Evolutionary conservation across 805 yeast species (phyloP).

Genomic region (Monosporozyma solicola): DNA sequence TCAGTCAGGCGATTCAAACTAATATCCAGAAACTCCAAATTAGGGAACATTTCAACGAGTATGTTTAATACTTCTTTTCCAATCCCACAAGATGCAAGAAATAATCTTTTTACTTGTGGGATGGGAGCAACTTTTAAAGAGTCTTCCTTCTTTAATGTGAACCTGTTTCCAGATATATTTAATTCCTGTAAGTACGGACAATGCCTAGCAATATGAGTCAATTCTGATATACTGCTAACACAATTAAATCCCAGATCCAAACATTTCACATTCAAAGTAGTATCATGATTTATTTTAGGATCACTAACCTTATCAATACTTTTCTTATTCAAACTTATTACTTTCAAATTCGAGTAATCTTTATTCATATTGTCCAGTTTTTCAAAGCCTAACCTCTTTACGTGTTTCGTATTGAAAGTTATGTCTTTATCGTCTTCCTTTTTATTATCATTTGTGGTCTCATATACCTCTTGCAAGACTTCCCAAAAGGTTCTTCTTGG

Average conservation of each 20-base stretch:
- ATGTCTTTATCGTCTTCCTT: conserved; percentile 24
- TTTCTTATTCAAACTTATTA: conserved; percentile 36
- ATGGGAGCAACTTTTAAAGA: not conserved
- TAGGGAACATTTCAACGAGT: conserved; percentile 30
- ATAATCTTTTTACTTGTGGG: conserved; percentile 12
- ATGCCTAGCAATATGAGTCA: conserved; percentile 20
- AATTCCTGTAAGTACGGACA: conserved; percentile 11
- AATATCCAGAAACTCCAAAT: conserved; percentile 17
- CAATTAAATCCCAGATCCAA: conserved; percentile 59
- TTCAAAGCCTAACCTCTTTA: conserved; percentile 60
- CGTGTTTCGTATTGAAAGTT: conserved; percentile 46
- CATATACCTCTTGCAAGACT: conserved; percentile 46
- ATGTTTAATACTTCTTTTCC: not conserved
- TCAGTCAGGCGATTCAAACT: conserved; percentile 12
- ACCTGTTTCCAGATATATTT: conserved; percentile 15
- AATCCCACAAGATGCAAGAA: conserved; percentile 20
- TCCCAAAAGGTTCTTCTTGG: conserved; percentile 30
- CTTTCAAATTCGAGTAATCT: conserved; percentile 36
- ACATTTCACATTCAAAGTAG: conserved; percentile 20
- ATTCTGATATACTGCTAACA: conserved; percentile 34
- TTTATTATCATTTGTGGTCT: conserved; percentile 21
- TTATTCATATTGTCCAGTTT: conserved; percentile 41
- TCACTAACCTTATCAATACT: not conserved
- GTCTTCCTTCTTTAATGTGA: conserved; percentile 2
- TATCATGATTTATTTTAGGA: not conserved